A percentile compares a stretch with the other conserved stretches of the same genome.
Conservation (phyloP, 495 filamentous ascomycete species). For the Cenococcum geophilum region DNA sequence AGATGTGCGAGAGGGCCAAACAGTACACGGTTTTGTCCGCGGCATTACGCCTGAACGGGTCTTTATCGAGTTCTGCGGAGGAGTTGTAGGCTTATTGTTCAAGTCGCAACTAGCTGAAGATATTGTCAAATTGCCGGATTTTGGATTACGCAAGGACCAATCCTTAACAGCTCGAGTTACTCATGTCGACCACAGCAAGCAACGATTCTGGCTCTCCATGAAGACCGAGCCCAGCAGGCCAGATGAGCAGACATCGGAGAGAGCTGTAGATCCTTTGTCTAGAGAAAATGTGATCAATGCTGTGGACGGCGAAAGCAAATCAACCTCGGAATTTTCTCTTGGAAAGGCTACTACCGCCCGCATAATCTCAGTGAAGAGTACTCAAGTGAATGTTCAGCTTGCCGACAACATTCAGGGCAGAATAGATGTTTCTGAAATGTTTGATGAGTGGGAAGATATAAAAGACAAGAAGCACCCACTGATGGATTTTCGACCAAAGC, state of each 20-base stretch:
- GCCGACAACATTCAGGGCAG: slow-evolving; percentile 87
- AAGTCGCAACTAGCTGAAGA: slow-evolving; percentile 69
- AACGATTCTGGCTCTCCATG: slow-evolving; percentile 58
- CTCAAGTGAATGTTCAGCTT: slow-evolving; percentile 84
- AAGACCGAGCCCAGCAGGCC: slow-evolving; percentile 35
- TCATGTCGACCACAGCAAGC: slow-evolving; percentile 54
- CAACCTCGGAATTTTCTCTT: slow-evolving; percentile 62
- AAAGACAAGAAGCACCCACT: slow-evolving; percentile 73
- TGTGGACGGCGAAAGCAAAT: slow-evolving; percentile 58
- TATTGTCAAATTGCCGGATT: slow-evolving; percentile 57
- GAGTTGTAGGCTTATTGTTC: slow-evolving; percentile 68
- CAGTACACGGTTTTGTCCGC: slow-evolving; percentile 74
- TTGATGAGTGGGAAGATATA: slow-evolving; percentile 81
- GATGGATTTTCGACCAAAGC: slow-evolving; percentile 60
- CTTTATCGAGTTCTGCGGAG: slow-evolving; percentile 77
- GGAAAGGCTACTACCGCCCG: slow-evolving; percentile 74
- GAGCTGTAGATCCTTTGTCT: slow-evolving; percentile 1
- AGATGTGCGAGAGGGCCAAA: slow-evolving; percentile 60
- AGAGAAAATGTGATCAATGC: slow-evolving; percentile 53
- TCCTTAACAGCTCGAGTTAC: slow-evolving; percentile 63
- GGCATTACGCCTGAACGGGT: slow-evolving; percentile 70
- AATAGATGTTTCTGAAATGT: slow-evolving; percentile 82
- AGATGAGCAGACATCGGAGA: background rate
- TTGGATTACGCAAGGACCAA: slow-evolving; percentile 68
- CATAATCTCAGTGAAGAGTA: slow-evolving; percentile 73